These are phyloP conservation scores for Pichia sp. DNA, from an alignment of 1,139 yeast species.

Conservation along the genomic window DNA sequence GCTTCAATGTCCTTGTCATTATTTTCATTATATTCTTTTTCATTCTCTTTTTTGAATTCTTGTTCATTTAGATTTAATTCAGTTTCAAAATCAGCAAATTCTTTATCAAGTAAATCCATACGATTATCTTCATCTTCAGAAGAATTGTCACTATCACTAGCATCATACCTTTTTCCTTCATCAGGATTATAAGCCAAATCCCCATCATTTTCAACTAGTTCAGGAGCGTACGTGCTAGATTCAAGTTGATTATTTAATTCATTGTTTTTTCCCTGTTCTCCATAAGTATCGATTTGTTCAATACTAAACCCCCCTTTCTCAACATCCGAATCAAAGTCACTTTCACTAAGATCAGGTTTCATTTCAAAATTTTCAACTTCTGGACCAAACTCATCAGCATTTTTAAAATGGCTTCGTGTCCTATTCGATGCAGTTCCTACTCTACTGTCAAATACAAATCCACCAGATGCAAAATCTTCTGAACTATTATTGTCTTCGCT, in stretches of 20 bases:
- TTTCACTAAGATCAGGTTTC: constrained; percentile 12
- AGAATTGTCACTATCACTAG: neutral
- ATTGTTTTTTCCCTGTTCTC: neutral
- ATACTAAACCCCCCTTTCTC: constrained; percentile 1
- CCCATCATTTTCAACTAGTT: neutral
- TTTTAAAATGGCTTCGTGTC: constrained; percentile 10
- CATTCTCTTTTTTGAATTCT: neutral
- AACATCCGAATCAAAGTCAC: constrained; percentile 17
- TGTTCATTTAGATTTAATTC: neutral
- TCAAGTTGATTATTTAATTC: neutral
- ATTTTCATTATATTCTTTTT: neutral
- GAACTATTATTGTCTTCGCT: constrained; percentile 3
- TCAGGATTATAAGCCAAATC: constrained; percentile 6
- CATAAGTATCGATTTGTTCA: constrained; percentile 1
- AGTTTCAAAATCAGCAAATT: constrained; percentile 13
- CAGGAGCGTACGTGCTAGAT: neutral
- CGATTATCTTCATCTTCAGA: constrained; percentile 3
- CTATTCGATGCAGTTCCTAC: constrained; percentile 11
- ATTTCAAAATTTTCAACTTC: constrained; percentile 6
- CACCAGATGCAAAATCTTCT: constrained; percentile 17
- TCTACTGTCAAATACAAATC: constrained; percentile 14
- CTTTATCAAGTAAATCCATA: constrained; percentile 8
- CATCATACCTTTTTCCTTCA: constrained; percentile 3
- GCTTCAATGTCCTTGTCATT: neutral
- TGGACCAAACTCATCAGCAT: neutral